Base-by-base conservation (phyloP, 1,284 basidiomycete genomes). In the Tremellales sp. region DNA sequence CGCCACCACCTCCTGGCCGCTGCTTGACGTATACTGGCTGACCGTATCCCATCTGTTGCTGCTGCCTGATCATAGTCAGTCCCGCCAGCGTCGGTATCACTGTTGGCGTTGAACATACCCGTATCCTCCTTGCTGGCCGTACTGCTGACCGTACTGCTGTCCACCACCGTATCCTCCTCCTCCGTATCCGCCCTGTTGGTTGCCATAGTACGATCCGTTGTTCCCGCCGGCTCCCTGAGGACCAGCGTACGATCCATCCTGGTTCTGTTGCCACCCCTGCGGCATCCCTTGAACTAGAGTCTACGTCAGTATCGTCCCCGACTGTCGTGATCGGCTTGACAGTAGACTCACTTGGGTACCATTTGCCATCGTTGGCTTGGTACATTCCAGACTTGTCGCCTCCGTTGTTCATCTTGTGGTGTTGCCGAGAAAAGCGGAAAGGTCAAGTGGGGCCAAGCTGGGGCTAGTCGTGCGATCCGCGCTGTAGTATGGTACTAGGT, bases 361-460 rank as follows among this genome's bases (percentile, higher is more conserved):
- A 60, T 25, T 60, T 55, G 10, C 58, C 58, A 42, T 60, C 58
- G 10, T 44, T 52, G 35, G 58, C 58, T 43, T 60, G 58, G 37
- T 60, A 60, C 58, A 60, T 60, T n/a, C n/a, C n/a, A n/a, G n/a
- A n/a, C n/a, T n/a, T n/a, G n/a, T n/a, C n/a, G 26, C 57, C 35
- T 53, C 47, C 3, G 48, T 42, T 29, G 31, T 15, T 39, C 40
- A 40, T 11, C 42, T 21, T 45, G 40, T 31, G 8, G 29, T 31
- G n/a, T n/a, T n/a, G n/a, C n/a, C n/a, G n/a, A n/a, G n/a, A n/a
- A n/a, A n/a, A n/a, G n/a, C n/a, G n/a, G n/a, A n/a, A n/a, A n/a
- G n/a, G n/a, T n/a, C n/a, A n/a, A n/a, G n/a, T n/a, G n/a, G n/a
- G n/a, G n/a, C n/a, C n/a, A n/a, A n/a, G n/a, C n/a, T n/a, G n/a